Conservation (phyloP, 1,284 basidiomycete genomes). For the Ustilago tritici region DNA sequence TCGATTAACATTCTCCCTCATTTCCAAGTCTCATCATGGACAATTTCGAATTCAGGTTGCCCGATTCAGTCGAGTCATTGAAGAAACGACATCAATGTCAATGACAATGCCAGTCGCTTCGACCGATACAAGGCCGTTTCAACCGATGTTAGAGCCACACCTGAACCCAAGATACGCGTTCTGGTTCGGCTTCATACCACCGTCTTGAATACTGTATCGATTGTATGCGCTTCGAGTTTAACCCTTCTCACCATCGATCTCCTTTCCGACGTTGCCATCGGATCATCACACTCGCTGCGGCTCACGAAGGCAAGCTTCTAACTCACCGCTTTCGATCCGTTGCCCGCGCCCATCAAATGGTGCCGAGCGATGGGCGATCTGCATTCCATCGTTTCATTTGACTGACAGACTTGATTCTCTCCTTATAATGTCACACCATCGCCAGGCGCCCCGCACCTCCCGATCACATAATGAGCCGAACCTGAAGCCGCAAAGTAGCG, state of each 20-base stretch:
- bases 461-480: slow-evolving; percentile 8
- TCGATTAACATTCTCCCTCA: neutral
- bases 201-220: slow-evolving; percentile 1
- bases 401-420: slow-evolving; percentile 23
- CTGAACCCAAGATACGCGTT: no score
- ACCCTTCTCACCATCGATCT: slow-evolving; percentile 13
- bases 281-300: neutral
- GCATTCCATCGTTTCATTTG: slow-evolving; percentile 6
- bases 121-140: neutral
- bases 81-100: neutral
- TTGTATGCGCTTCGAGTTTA: neutral
- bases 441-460: slow-evolving; percentile 18
- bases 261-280: slow-evolving; percentile 3
- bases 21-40: neutral
- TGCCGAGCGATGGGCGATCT: neutral
- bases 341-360: slow-evolving; percentile 1
- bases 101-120: neutral
- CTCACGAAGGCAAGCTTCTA: slow-evolving; percentile 34
- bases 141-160: no score
- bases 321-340: slow-evolving; percentile 9
- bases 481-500: neutral
- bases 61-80: neutral
- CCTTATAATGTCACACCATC: slow-evolving; percentile 21
- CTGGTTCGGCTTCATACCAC: neutral
- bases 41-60: slow-evolving; percentile 7